A percentile compares a stretch with the other conserved stretches of the same genome.
Conservation (phyloP, 306 rosid species). For the Medicago ruthenica region DNA sequence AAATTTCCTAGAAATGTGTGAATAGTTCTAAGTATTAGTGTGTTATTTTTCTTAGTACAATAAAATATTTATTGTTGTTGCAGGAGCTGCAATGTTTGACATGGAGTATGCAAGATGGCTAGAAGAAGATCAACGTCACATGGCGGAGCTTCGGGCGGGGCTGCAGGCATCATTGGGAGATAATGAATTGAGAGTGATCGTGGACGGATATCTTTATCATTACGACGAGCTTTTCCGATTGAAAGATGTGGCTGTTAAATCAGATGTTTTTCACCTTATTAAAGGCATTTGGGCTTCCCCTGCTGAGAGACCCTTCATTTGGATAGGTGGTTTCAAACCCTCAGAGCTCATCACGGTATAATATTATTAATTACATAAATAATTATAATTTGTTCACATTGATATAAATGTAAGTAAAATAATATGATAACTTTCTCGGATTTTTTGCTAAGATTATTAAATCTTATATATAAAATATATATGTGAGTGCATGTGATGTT, state of each 20-base stretch:
- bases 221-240: conserved; percentile 81
- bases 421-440: too few relatives aligned
- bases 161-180: conserved; percentile 69
- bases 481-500: too few relatives aligned
- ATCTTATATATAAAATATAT: too few relatives aligned
- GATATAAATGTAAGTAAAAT: too few relatives aligned
- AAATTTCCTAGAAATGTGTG: too few relatives aligned
- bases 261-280: conserved; percentile 88
- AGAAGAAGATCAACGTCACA: conserved; percentile 82
- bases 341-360: conserved; percentile 83
- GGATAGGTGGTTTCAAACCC: conserved; percentile 95
- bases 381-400: too few relatives aligned
- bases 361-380: too few relatives aligned
- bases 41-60: background rate
- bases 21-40: background rate
- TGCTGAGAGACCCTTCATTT: conserved; percentile 89
- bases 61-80: background rate
- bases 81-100: conserved; percentile 94
- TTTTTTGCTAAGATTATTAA: too few relatives aligned
- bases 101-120: conserved; percentile 94
- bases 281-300: conserved; percentile 91
- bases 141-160: conserved; percentile 71
- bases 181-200: conserved; percentile 60
- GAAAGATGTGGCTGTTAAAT: conserved; percentile 71
- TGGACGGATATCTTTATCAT: conserved; percentile 72